Evolutionary conservation across 129 eudicot genomes (phyloP).

Genomic region (Escallonia rubra): DNA sequence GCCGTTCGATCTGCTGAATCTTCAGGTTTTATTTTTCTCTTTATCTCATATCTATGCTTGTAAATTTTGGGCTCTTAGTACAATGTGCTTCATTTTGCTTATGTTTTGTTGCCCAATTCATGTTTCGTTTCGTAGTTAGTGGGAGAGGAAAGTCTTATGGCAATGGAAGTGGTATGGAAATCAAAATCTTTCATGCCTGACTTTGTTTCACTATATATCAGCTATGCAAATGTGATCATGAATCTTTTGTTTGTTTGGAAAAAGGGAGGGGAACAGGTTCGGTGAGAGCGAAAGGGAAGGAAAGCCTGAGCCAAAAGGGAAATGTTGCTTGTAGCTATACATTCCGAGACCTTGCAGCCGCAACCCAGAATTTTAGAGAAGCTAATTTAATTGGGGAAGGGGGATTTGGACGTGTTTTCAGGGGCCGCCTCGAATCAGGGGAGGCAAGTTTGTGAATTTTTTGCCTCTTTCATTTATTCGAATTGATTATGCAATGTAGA

Average conservation of each 20-base stretch:
- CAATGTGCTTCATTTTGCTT: slow-evolving; percentile 10
- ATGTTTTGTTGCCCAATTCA: not conserved
- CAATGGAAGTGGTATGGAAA: slow-evolving; percentile 12
- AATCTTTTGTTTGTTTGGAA: slow-evolving; percentile 11
- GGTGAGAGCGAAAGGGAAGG: slow-evolving; percentile 38
- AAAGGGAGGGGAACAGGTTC: slow-evolving; percentile 29
- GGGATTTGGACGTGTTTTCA: slow-evolving; percentile 88
- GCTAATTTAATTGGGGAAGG: slow-evolving; percentile 86
- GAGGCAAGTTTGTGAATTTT: slow-evolving; percentile 34
- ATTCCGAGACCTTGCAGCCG: slow-evolving; percentile 75
- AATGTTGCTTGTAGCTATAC: slow-evolving; percentile 66
- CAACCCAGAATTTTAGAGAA: slow-evolving; percentile 76
- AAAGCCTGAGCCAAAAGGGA: slow-evolving; percentile 20
- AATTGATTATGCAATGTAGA: not conserved
- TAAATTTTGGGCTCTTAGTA: not conserved
- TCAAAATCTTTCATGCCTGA: not conserved
- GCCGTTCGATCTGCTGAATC: slow-evolving; percentile 24
- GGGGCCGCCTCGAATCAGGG: slow-evolving; percentile 77
- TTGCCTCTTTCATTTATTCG: not conserved
- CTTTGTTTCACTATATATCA: not conserved
- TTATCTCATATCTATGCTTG: not conserved
- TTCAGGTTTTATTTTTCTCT: slow-evolving; percentile 25
- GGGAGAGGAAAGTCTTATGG: slow-evolving; percentile 26
- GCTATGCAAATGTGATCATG: slow-evolving; percentile 17
- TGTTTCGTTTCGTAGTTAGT: slow-evolving; percentile 13